phyloP scores from a whole-genome alignment of 2,329 filamentous ascomycete genomes.

The Botrytis galanthina region DNA sequence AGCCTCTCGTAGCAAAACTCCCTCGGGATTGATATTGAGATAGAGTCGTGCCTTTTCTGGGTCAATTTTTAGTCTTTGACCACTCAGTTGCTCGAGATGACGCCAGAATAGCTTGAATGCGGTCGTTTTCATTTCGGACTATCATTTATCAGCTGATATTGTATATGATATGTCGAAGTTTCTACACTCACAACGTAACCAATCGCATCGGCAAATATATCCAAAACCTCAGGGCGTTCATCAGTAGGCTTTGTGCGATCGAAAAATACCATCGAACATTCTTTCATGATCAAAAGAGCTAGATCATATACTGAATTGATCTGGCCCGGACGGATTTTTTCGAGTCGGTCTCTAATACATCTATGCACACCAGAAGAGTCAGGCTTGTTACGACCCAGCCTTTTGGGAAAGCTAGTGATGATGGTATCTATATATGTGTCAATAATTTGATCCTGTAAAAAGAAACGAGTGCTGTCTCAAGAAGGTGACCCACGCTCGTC shows the following conservation, averaged over 20 bases:
- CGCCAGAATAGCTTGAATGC: slow-evolving; percentile 42
- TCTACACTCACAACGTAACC: slow-evolving; percentile 41
- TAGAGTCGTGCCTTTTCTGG: slow-evolving; percentile 18
- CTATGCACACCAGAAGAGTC: slow-evolving; percentile 44
- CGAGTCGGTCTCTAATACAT: slow-evolving; percentile 40
- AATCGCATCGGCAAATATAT: slow-evolving; percentile 46
- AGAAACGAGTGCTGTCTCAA: not conserved
- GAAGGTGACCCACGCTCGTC: slow-evolving; percentile 35
- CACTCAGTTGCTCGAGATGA: slow-evolving; percentile 34
- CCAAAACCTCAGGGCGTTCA: slow-evolving; percentile 42
- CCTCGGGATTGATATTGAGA: slow-evolving; percentile 45
- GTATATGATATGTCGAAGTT: not conserved
- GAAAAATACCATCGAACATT: slow-evolving; percentile 43
- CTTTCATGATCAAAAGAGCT: slow-evolving; percentile 43
- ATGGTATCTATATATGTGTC: slow-evolving; percentile 39
- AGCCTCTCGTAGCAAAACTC: slow-evolving; percentile 43
- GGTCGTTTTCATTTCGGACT: slow-evolving; percentile 43
- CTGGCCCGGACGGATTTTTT: slow-evolving; percentile 30
- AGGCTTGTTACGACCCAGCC: slow-evolving; percentile 44
- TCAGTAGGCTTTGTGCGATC: slow-evolving; percentile 39
- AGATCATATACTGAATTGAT: slow-evolving; percentile 42
- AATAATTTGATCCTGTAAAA: not conserved
- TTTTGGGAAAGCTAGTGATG: slow-evolving; percentile 43
- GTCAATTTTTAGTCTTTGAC: not conserved
- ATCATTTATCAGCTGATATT: not conserved